phyloP scores from a whole-genome alignment of 2,329 filamentous ascomycete species.

The Falciphora oryzae region DNA sequence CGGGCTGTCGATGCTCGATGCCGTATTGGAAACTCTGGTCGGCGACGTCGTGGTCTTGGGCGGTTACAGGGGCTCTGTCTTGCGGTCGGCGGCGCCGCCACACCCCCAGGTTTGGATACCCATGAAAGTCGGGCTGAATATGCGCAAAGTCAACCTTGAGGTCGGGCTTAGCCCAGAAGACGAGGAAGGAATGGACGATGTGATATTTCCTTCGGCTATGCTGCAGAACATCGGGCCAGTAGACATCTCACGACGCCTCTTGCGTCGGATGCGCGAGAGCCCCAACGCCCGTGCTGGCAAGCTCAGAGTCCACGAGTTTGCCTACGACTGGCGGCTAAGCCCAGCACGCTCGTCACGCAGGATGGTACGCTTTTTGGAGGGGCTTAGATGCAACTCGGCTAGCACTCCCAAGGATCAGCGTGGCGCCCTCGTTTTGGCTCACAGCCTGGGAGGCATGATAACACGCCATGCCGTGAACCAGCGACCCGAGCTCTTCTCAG shows the following conservation, averaged over 20 bases:
- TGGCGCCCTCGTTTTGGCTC: conserved; percentile 77
- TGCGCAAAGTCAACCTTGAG: conserved; percentile 86
- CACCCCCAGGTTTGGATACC: conserved; percentile 92
- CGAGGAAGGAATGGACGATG: conserved; percentile 75
- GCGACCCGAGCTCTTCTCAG: conserved; percentile 76
- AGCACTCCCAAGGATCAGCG: conserved; percentile 40
- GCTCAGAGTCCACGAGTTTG: conserved; percentile 80
- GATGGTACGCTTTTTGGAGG: conserved; percentile 67
- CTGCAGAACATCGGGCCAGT: conserved; percentile 88
- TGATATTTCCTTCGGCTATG: conserved; percentile 82
- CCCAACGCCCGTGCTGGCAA: conserved; percentile 67
- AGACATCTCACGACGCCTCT: conserved; percentile 76
- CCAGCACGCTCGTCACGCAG: conserved; percentile 68
- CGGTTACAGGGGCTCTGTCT: conserved; percentile 84
- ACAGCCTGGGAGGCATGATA: conserved; percentile 82
- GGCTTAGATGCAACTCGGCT: conserved; percentile 61
- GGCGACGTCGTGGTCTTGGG: conserved; percentile 87
- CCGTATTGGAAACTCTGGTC: conserved; percentile 59
- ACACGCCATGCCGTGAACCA: conserved; percentile 84
- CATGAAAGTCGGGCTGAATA: conserved; percentile 85
- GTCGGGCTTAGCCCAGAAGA: conserved; percentile 77
- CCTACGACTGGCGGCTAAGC: conserved; percentile 91
- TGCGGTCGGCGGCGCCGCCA: conserved; percentile 75
- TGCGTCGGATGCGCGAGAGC: conserved; percentile 69
- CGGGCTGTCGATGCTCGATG: conserved; percentile 29